Percentiles rank a stretch among this genome's conserved stretches.
Conservation (phyloP, 139 green algal genomes). For the Picochlorum sp. region DNA sequence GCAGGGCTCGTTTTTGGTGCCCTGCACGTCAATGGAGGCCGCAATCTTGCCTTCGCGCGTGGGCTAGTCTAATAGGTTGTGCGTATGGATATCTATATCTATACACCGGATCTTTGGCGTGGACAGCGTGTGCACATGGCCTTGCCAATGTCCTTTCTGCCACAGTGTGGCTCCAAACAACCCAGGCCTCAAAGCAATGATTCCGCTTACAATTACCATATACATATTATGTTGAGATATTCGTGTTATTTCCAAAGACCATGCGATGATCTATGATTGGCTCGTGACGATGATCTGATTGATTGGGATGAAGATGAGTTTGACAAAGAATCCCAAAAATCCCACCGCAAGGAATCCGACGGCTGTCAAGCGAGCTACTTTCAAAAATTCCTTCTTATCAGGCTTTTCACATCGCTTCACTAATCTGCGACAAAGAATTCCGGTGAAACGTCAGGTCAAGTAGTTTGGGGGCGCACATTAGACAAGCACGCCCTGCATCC, state of each 20-base stretch:
- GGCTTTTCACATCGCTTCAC: conserved; percentile 38
- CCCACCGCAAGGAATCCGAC: conserved; percentile 29
- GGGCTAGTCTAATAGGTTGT: conserved; percentile 54
- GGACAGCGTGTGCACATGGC: conserved; percentile 51
- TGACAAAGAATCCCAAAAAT: conserved; percentile 32
- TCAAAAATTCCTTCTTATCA: conserved; percentile 31
- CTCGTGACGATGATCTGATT: conserved; percentile 11
- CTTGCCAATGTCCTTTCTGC: conserved; percentile 47
- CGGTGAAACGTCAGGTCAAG: not conserved
- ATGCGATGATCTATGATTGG: not conserved
- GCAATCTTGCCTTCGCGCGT: conserved; percentile 69
- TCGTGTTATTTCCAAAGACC: no score
- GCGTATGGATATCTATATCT: conserved; percentile 63
- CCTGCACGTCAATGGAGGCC: conserved; percentile 65
- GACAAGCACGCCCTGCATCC: not conserved
- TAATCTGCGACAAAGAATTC: conserved; percentile 11
- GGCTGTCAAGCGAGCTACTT: conserved; percentile 30
- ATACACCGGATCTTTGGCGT: conserved; percentile 43
- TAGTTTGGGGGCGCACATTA: not conserved
- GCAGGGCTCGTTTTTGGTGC: conserved; percentile 58
- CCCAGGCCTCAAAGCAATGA: no score
- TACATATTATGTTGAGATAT: no score
- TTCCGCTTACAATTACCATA: no score
- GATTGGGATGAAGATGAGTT: conserved; percentile 29
- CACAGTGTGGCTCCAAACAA: not conserved